Conservation (phyloP, 2,329 filamentous ascomycete genomes). For the Pseudocercospora pini-densiflorae region DNA sequence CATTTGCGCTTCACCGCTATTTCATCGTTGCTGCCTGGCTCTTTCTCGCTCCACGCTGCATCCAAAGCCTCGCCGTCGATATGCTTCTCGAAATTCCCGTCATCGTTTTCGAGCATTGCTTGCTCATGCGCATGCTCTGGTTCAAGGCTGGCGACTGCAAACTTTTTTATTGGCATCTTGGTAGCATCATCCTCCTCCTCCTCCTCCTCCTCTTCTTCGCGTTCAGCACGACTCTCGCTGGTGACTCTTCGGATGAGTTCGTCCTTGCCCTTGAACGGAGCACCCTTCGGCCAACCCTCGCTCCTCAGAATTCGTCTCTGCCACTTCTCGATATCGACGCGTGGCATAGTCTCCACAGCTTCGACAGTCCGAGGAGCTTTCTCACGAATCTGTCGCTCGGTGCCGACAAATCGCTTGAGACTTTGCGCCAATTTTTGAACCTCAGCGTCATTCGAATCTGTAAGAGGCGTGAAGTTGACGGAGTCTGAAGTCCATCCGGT, state of each 20-base stretch:
- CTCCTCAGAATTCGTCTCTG: neutral
- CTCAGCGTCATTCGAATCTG: constrained; percentile 29
- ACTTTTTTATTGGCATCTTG: too few relatives aligned
- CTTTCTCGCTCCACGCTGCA: neutral
- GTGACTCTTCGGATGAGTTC: neutral
- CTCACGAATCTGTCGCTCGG: constrained; percentile 37
- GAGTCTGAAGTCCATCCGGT: constrained; percentile 29
- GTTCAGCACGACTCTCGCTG: neutral
- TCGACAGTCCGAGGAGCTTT: constrained; percentile 46
- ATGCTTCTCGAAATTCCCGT: neutral
- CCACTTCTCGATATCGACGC: constrained; percentile 20
- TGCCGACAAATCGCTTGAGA: constrained; percentile 35
- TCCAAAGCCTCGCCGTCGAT: neutral
- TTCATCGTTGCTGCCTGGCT: neutral
- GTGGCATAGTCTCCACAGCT: constrained; percentile 52
- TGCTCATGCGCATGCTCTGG: neutral
- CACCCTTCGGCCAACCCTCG: neutral
- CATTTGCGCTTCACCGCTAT: neutral
- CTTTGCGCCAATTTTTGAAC: neutral
- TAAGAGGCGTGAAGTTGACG: constrained; percentile 20
- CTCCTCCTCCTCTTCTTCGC: too few relatives aligned
- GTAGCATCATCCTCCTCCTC: too few relatives aligned
- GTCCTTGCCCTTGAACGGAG: neutral
- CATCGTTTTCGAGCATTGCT: neutral
- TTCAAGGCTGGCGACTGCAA: too few relatives aligned